Evolutionary conservation across 2,329 filamentous ascomycete species (phyloP).

Genomic region (Dryadomyces quercus-mongolicae): DNA sequence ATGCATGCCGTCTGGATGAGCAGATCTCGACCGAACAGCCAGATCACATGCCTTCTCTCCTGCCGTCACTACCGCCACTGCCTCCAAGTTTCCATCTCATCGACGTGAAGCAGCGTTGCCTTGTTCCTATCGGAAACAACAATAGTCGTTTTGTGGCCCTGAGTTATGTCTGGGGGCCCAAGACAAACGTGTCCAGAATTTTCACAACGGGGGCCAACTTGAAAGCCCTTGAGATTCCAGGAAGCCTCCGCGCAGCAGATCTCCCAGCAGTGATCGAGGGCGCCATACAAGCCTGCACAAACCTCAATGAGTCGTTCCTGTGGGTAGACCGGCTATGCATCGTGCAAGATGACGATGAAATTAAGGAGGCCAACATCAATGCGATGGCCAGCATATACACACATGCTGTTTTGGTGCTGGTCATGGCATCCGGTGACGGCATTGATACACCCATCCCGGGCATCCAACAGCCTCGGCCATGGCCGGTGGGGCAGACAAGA

Average conservation of each 20-base stretch:
- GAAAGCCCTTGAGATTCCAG: neutral
- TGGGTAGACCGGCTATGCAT: conserved; percentile 14
- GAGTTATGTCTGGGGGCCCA: neutral
- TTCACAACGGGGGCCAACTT: neutral
- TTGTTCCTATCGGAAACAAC: neutral
- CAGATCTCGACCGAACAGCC: neutral
- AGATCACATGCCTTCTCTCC: too few relatives aligned
- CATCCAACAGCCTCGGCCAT: neutral
- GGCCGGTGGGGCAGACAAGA: neutral
- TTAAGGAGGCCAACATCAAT: conserved; percentile 3
- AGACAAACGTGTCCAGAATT: neutral
- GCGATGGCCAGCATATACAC: conserved; percentile 7
- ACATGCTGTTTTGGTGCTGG: conserved; percentile 5
- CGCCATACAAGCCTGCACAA: conserved; percentile 5
- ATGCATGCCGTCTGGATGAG: neutral
- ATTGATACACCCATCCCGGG: neutral
- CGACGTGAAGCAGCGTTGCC: neutral
- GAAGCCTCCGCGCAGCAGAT: neutral
- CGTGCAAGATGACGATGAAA: conserved; percentile 9
- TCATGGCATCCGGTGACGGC: conserved; percentile 1
- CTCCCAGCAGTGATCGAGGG: conserved; percentile 6
- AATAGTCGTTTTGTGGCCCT: neutral
- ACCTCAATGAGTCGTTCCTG: conserved; percentile 9
- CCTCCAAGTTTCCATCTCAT: neutral
- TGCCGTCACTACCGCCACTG: neutral